Conservation (phyloP, 1,284 basidiomycete species). For the Cryptococcus hybrid region DNA sequence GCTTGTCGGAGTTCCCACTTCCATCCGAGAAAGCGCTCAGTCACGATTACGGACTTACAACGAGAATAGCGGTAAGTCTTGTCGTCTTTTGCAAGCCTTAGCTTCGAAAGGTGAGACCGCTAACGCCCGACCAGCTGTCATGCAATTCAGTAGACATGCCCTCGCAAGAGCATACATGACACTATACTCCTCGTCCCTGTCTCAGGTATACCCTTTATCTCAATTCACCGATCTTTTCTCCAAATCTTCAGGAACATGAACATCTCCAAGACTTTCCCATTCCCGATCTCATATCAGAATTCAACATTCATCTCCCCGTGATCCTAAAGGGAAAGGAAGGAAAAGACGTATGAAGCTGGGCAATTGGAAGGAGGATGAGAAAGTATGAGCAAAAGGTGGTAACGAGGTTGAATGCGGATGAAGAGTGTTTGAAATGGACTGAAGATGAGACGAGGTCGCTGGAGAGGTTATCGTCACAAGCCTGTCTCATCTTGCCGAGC, state of each 20-base stretch:
- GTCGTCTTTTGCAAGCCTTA: too few species aligned
- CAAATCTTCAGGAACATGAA: slow-evolving; percentile 11
- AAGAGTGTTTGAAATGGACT: slow-evolving; percentile 32
- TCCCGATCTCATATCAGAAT: neutral
- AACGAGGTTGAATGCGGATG: slow-evolving; percentile 25
- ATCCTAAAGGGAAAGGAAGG: neutral
- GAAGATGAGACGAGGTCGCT: slow-evolving; percentile 27
- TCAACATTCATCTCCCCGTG: neutral
- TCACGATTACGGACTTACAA: slow-evolving; percentile 25
- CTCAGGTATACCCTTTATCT: slow-evolving; percentile 11
- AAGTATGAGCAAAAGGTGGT: slow-evolving; percentile 28
- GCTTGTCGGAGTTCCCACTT: slow-evolving; percentile 27
- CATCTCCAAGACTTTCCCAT: neutral
- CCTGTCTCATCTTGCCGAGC: slow-evolving; percentile 20
- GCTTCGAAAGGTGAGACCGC: slow-evolving; percentile 2
- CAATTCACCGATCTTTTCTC: slow-evolving; percentile 28
- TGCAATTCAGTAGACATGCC: slow-evolving; percentile 13
- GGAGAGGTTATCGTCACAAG: slow-evolving; percentile 20
- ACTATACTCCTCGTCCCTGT: slow-evolving; percentile 20
- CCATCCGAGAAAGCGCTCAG: slow-evolving; percentile 21
- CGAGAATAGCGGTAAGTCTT: slow-evolving; percentile 2
- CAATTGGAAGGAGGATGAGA: slow-evolving; percentile 17
- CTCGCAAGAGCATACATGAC: slow-evolving; percentile 27
- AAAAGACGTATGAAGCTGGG: neutral
- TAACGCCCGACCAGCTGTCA: slow-evolving; percentile 21